A percentile compares a stretch with the other conserved stretches of the same genome.
phyloP scores from a whole-genome alignment of 192 early-diverging fungal species.

The Phlyctochytrium arcticum region DNA sequence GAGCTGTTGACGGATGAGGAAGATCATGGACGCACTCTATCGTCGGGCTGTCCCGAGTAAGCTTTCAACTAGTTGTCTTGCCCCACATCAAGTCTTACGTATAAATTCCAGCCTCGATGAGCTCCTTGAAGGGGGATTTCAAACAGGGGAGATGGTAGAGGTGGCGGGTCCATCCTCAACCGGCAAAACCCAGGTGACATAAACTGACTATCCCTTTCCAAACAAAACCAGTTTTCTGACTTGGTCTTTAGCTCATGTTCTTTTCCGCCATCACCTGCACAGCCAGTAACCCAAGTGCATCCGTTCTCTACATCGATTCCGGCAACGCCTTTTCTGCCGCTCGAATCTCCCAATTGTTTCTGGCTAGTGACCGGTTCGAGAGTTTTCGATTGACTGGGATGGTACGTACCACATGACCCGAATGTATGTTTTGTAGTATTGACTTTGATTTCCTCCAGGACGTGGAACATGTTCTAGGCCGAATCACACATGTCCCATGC shows the following conservation, averaged over 20 bases:
- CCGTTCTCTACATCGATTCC: constrained; percentile 21
- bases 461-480: neutral
- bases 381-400: neutral
- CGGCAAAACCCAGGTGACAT: constrained; percentile 23
- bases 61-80: neutral
- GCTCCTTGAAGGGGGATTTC: constrained; percentile 11
- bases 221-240: no score
- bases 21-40: no score
- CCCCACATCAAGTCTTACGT: neutral
- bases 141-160: constrained; percentile 13
- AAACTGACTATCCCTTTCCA: neutral
- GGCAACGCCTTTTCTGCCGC: constrained; percentile 5
- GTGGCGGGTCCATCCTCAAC: constrained; percentile 17
- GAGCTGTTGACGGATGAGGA: no score
- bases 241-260: neutral
- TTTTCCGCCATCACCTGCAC: constrained; percentile 11
- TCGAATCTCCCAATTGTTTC: neutral
- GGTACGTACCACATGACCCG: neutral
- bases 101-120: constrained; percentile 11
- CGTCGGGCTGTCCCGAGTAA: neutral
- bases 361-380: constrained; percentile 14
- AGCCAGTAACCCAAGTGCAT: neutral
- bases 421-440: neutral
- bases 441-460: neutral
- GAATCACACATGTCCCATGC: constrained; percentile 7